Evolutionary conservation across 352 stramenopile species (phyloP).

Genomic region (Plasmopara viticola): DNA sequence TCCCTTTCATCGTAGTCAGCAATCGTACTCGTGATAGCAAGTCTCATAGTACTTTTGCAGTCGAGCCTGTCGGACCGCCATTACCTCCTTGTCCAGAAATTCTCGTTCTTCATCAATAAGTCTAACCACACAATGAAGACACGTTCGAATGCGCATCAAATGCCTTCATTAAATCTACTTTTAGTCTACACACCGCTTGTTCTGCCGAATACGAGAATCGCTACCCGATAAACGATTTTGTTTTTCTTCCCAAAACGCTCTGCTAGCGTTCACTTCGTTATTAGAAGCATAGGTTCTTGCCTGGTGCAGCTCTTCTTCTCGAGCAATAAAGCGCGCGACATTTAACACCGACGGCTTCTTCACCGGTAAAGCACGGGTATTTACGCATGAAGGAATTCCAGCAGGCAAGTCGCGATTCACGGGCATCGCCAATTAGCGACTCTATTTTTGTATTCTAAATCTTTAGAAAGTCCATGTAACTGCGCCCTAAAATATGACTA

Average conservation of each 20-base stretch:
- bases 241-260: slow-evolving; percentile 71
- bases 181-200: slow-evolving; percentile 40
- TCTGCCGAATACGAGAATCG: slow-evolving; percentile 40
- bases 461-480: too few relatives aligned
- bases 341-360: slow-evolving; percentile 53
- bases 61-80: slow-evolving; percentile 41
- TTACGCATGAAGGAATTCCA: slow-evolving; percentile 32
- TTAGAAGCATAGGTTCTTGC: slow-evolving; percentile 46
- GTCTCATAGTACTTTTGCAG: slow-evolving; percentile 68
- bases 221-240: slow-evolving; percentile 53
- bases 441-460: too few relatives aligned
- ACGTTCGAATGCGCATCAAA: too few relatives aligned
- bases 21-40: slow-evolving; percentile 57
- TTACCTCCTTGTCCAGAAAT: slow-evolving; percentile 68
- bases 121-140: background rate
- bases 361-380: slow-evolving; percentile 9
- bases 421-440: slow-evolving; percentile 19
- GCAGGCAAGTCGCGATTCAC: slow-evolving; percentile 45
- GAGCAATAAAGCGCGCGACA: slow-evolving; percentile 65
- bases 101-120: slow-evolving; percentile 57
- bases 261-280: slow-evolving; percentile 43
- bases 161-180: too few relatives aligned
- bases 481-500: too few relatives aligned
- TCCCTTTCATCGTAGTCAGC: background rate
- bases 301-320: slow-evolving; percentile 67